Evolutionary conservation across 1,139 yeast species (phyloP).

Genomic region (Hyphopichia pseudoburtonii): DNA sequence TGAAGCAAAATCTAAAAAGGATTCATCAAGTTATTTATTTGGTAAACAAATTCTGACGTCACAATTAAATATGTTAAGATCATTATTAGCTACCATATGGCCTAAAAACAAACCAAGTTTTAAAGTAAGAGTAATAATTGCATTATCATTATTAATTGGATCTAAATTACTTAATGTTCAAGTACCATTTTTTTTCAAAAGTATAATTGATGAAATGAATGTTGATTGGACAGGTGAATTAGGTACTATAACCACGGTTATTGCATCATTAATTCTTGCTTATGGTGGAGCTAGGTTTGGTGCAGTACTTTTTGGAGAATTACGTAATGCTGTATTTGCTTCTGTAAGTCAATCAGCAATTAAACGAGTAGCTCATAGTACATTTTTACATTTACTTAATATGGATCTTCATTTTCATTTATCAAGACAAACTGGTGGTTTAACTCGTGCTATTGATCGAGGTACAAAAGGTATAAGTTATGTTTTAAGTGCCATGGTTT

Average conservation of each 20-base stretch:
- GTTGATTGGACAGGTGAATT: constrained; percentile 74
- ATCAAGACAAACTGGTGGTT: constrained; percentile 91
- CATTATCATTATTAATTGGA: constrained; percentile 68
- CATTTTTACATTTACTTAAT: constrained; percentile 78
- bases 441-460: constrained; percentile 93
- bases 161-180: constrained; percentile 89
- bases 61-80: constrained; percentile 60
- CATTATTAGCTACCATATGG: constrained; percentile 81
- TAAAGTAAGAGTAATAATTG: constrained; percentile 72
- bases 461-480: constrained; percentile 97
- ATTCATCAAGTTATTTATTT: constrained; percentile 15
- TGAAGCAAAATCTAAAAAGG: constrained; percentile 4
- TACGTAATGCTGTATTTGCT: constrained; percentile 93
- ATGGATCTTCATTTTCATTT: constrained; percentile 90
- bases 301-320: constrained; percentile 89
- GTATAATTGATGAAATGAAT: constrained; percentile 89
- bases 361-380: constrained; percentile 82
- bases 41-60: constrained; percentile 40
- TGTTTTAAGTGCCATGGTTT: constrained; percentile 92
- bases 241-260: constrained; percentile 59
- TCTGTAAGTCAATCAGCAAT: constrained; percentile 95
- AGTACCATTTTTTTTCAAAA: constrained; percentile 92
- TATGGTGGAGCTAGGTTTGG: constrained; percentile 96
- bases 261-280: constrained; percentile 76
- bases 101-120: constrained; percentile 75